Conservation (phyloP, 257 asterid genomes). For the Solanum ossicruentum region DNA sequence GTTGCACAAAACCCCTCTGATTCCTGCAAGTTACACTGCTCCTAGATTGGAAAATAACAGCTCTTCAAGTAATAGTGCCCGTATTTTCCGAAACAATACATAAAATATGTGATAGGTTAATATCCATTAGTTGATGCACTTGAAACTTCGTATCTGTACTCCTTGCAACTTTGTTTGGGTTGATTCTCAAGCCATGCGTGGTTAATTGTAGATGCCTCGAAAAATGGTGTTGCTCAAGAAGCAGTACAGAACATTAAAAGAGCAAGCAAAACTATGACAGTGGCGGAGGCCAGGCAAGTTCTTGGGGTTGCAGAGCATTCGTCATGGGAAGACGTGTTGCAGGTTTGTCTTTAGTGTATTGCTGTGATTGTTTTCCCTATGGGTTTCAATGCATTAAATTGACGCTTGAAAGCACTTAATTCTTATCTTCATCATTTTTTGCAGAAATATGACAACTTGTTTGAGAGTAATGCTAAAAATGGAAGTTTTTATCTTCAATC, state of each 20-base stretch:
- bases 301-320: slow-evolving; percentile 57
- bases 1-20: not conserved
- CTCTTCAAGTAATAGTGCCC: not conserved
- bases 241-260: slow-evolving; percentile 40
- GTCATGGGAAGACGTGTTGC: slow-evolving; percentile 63
- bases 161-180: not conserved
- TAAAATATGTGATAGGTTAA: not conserved
- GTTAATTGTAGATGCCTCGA: slow-evolving; percentile 46
- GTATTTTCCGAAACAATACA: not conserved
- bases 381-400: not conserved
- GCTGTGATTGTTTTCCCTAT: not conserved
- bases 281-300: slow-evolving; percentile 66
- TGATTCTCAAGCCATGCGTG: not conserved
- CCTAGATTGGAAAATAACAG: not conserved
- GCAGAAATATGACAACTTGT: slow-evolving; percentile 52
- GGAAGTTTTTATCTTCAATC: slow-evolving; percentile 50
- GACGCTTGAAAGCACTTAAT: not conserved
- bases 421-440: not conserved
- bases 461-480: slow-evolving; percentile 48
- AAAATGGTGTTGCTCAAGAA: slow-evolving; percentile 68
- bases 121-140: not conserved
- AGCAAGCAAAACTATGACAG: slow-evolving; percentile 55
- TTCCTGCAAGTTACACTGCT: not conserved
- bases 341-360: slow-evolving; percentile 22
- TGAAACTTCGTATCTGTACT: not conserved